A percentile compares a stretch with the other conserved stretches of the same genome.
Evolutionary conservation across 331 rosid genomes (phyloP).

Genomic region (Malus hybrid): DNA sequence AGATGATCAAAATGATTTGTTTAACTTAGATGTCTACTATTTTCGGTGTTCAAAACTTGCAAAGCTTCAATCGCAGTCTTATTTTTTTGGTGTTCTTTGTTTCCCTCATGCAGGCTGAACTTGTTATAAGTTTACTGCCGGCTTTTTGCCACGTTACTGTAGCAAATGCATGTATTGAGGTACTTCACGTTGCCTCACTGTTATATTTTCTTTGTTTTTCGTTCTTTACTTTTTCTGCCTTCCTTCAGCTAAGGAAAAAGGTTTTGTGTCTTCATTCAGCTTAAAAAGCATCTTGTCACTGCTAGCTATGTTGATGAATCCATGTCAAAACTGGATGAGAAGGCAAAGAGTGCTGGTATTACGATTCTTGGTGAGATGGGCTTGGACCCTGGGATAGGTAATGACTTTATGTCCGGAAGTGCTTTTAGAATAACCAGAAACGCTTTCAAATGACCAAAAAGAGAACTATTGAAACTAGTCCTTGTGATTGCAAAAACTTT

Average conservation of each 20-base stretch:
- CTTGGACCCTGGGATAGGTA: slow-evolving; percentile 97
- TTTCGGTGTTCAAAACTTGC: neutral
- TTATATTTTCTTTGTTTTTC: neutral
- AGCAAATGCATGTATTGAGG: slow-evolving; percentile 92
- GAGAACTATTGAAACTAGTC: no score
- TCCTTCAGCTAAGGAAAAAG: slow-evolving; percentile 10
- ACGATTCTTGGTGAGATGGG: slow-evolving; percentile 98
- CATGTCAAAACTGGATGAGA: slow-evolving; percentile 59
- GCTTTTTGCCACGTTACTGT: slow-evolving; percentile 61
- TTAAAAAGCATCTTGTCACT: slow-evolving; percentile 79
- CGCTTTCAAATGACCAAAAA: no score
- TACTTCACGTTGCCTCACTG: slow-evolving; percentile 21
- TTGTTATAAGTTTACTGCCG: slow-evolving; percentile 83
- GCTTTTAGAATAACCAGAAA: no score
- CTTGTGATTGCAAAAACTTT: no score
- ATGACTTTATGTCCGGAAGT: neutral
- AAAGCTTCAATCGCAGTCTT: slow-evolving; percentile 2
- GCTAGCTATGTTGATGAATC: slow-evolving; percentile 92
- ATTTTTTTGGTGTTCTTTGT: neutral
- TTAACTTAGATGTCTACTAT: no score
- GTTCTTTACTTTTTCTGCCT: neutral
- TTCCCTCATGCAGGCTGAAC: slow-evolving; percentile 60
- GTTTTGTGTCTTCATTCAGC: slow-evolving; percentile 47
- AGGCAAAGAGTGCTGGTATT: slow-evolving; percentile 73
- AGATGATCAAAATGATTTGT: no score